Conservation (phyloP, 2,329 filamentous ascomycete species). For the Botrytis byssoidea region DNA sequence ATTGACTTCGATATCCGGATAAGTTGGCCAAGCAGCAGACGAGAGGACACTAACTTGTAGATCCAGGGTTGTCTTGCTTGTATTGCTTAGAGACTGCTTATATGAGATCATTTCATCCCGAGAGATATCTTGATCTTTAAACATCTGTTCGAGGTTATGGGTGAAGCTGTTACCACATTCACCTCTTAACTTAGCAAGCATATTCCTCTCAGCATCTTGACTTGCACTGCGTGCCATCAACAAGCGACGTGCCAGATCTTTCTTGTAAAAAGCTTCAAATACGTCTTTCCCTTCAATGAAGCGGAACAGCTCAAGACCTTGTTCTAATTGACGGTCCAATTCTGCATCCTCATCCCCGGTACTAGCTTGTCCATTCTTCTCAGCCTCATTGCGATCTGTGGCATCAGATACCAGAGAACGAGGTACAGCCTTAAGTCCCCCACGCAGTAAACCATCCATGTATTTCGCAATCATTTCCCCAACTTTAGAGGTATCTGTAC, state of each 20-base stretch:
- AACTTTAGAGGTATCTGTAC: conserved; percentile 85
- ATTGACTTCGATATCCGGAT: conserved; percentile 69
- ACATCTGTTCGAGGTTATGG: conserved; percentile 98
- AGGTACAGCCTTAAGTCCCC: conserved; percentile 81
- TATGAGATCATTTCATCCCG: conserved; percentile 92
- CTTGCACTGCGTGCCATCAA: conserved; percentile 92
- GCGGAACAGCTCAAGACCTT: conserved; percentile 89
- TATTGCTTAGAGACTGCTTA: conserved; percentile 60
- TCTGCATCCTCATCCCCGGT: conserved; percentile 87
- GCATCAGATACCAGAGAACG: conserved; percentile 62
- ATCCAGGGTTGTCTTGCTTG: conserved; percentile 58
- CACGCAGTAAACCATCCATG: conserved; percentile 83
- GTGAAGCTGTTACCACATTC: conserved; percentile 95
- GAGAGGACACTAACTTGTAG: conserved; percentile 89
- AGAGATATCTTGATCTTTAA: conserved; percentile 93
- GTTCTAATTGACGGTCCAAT: conserved; percentile 86
- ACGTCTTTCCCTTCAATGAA: conserved; percentile 97
- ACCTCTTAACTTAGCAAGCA: conserved; percentile 86
- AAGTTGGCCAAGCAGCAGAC: conserved; percentile 87
- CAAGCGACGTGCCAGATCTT: conserved; percentile 83
- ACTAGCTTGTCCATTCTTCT: conserved; percentile 61
- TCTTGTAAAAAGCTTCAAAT: conserved; percentile 99
- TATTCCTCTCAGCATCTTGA: conserved; percentile 91
- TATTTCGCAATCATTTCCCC: conserved; percentile 99
- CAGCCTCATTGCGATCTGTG: conserved; percentile 56